Evolutionary conservation across 2,329 filamentous ascomycete genomes (phyloP), one percentile per base, ranked within the genome.

Genomic region (Leptographium flavum): DNA sequence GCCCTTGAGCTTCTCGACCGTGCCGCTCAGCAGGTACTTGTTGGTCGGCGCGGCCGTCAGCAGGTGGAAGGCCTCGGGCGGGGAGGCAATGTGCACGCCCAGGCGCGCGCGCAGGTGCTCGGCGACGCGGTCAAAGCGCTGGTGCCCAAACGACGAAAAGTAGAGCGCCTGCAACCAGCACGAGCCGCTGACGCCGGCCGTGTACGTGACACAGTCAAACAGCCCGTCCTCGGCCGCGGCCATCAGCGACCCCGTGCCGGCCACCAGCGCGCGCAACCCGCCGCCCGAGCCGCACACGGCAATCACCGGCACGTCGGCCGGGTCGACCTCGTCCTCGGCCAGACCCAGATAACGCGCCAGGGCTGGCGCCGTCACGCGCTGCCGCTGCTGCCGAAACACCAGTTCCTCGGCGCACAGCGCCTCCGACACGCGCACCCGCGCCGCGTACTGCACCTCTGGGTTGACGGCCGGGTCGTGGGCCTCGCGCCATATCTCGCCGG

Each of bases 271-370:
- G 42, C 92, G 74, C 39, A 98, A 64, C 0, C 92, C 92, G 46
- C 92, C 92, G 10, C 92, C 92, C 2, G 90, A 96, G 9, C 88
- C 88, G 55, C 90, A 94, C 67, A 96, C 81, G 33, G 90, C 90
- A 58, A 98, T 95, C 3, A 81, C 79, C 1, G 92, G 92, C 7
- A 96, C 81, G 64, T 98, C 92, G 39, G 94, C 87, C 0, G 87
- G 85, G 56, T 96, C 78, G n/a, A 98, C 78, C 14, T 75, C 69
- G 58, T 88, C 86, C 9, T 25, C 31, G 0, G 81, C 68, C 6
- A 98, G 67, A 27, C 74, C 78, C 1, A 98, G 74, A 57, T 96
- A 98, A 43, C 70, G 79, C 3, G 88, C 87, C 43, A 98, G 66
- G 6, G 86, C 87, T 46, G 74, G 75, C 4, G 73, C 76, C 0